phyloP scores from a whole-genome alignment of 1,284 basidiomycete genomes.

The Ganoderma sinense region DNA sequence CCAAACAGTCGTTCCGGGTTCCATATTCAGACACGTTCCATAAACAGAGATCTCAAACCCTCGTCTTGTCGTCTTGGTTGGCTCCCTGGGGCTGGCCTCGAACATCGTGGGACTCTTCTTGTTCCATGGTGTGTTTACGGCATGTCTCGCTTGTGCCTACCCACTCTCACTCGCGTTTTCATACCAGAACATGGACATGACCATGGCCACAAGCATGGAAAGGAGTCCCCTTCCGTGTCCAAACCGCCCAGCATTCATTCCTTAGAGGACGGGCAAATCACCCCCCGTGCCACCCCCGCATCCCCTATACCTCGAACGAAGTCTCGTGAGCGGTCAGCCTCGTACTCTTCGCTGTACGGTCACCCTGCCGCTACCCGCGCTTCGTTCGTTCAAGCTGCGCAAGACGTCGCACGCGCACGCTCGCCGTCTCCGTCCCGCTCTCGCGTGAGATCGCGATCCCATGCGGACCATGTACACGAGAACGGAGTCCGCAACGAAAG shows the following conservation, averaged over 20 bases:
- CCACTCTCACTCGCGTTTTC: conserved; percentile 2
- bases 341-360: conserved; percentile 69
- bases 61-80: conserved; percentile 89
- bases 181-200: conserved; percentile 71
- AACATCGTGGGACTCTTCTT: conserved; percentile 95
- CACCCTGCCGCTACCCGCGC: conserved; percentile 93
- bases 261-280: conserved; percentile 30
- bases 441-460: conserved; percentile 35
- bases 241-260: conserved; percentile 38
- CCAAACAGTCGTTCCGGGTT: conserved; percentile 1
- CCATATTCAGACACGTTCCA: conserved; percentile 3
- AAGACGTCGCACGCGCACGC: conserved; percentile 74
- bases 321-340: conserved; percentile 54
- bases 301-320: conserved; percentile 25
- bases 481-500: conserved; percentile 27
- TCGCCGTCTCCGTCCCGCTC: conserved; percentile 52
- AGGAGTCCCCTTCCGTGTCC: conserved; percentile 33
- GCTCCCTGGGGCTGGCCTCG: conserved; percentile 87
- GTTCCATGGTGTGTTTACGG: conserved; percentile 82
- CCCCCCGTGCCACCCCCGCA: conserved; percentile 29
- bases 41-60: conserved; percentile 87
- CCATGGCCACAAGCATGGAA: conserved; percentile 56
- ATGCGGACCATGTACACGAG: conserved; percentile 33
- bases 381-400: conserved; percentile 87
- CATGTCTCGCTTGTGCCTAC: background rate